Evolutionary conservation across 2,329 filamentous ascomycete genomes (phyloP).

Genomic region (Mariannaea sp.): DNA sequence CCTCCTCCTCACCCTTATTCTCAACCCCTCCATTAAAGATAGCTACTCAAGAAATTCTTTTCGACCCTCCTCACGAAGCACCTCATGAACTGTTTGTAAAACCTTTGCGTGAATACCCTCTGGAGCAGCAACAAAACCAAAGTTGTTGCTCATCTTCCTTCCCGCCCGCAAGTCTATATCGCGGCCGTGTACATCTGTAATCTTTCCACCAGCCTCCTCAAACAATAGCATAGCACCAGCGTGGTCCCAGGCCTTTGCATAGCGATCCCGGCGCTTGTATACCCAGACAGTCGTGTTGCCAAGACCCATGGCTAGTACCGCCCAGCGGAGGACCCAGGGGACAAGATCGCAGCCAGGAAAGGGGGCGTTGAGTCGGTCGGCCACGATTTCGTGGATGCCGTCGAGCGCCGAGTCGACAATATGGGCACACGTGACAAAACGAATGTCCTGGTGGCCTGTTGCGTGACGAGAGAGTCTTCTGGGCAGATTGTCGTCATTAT

Average conservation of each 20-base stretch:
- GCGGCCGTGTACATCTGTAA: slow-evolving; percentile 59
- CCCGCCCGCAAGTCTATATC: slow-evolving; percentile 56
- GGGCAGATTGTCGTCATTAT: slow-evolving; percentile 28
- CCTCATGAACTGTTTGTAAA: slow-evolving; percentile 73
- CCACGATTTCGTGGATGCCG: slow-evolving; percentile 52
- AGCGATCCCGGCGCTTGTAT: slow-evolving; percentile 53
- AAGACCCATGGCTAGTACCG: slow-evolving; percentile 55
- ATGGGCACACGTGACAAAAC: slow-evolving; percentile 54
- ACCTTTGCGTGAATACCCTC: slow-evolving; percentile 49
- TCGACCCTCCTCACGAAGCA: slow-evolving; percentile 57
- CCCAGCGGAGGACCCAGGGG: slow-evolving; percentile 63
- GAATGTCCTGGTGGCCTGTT: slow-evolving; percentile 38
- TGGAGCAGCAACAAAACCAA: slow-evolving; percentile 61
- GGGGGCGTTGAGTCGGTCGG: slow-evolving; percentile 46
- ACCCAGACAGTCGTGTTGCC: slow-evolving; percentile 62
- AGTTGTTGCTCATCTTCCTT: slow-evolving; percentile 55
- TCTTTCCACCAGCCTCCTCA: slow-evolving; percentile 58
- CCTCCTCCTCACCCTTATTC: too few relatives aligned
- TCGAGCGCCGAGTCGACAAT: slow-evolving; percentile 54
- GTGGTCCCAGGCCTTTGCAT: slow-evolving; percentile 64
- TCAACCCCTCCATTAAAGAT: too few relatives aligned
- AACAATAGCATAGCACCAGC: slow-evolving; percentile 64
- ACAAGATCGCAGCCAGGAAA: slow-evolving; percentile 58
- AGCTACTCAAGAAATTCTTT: slow-evolving; percentile 29
- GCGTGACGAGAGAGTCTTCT: slow-evolving; percentile 43